Base-by-base conservation (phyloP, 2,329 filamentous ascomycete genomes). In the Metarhizium brunneum region DNA sequence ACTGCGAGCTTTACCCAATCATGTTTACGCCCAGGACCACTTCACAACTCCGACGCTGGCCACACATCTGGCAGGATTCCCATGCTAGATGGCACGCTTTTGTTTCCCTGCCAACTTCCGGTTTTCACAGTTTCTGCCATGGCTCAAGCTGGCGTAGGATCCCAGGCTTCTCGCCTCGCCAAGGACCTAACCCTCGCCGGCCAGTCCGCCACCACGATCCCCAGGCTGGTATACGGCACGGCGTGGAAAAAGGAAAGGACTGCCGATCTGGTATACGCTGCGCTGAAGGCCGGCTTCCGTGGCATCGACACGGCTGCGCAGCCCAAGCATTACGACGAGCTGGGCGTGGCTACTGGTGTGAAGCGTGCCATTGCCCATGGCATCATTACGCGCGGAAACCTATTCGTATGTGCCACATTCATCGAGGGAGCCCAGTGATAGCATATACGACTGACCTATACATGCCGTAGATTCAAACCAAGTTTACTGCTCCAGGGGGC, bases 191-290 rank as follows among this genome's bases (percentile, higher is more conserved):
- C 63, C 25, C 65, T 71, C 25, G 64, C 63, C 49, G 64, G 66
- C 8, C 61, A 61, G 49, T 56, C 62, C 38, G 60, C 66, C 30
- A 69, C 68, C 47, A 66, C 63, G 16, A 76, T 82, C 61, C 80
- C 80, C 5, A 76, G 73, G 58, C 72, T 85, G 35, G 64, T 94
- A 59, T 94, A 94, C 68, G 89, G 89, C 53, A 92, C 89, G 2
- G 89, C 89, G n/a, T 92, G 89, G 88, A 94, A 94, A 69, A 85
- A 86, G 64, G 82, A 86, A 1, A 71, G 72, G 18, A 90, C 87
- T 0, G 77, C 79, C 20, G 74, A 80, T 54, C 76, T 92, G 2
- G 88, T 94, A 25, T 81, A 85, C 62, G 70, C 78, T 59, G 89
- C 90, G 2, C 66, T 94, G 38, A 75, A 76, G 48, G 73, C 80